Evolutionary conservation across 306 rosid genomes (phyloP).

Genomic region (Vigna hirtella): DNA sequence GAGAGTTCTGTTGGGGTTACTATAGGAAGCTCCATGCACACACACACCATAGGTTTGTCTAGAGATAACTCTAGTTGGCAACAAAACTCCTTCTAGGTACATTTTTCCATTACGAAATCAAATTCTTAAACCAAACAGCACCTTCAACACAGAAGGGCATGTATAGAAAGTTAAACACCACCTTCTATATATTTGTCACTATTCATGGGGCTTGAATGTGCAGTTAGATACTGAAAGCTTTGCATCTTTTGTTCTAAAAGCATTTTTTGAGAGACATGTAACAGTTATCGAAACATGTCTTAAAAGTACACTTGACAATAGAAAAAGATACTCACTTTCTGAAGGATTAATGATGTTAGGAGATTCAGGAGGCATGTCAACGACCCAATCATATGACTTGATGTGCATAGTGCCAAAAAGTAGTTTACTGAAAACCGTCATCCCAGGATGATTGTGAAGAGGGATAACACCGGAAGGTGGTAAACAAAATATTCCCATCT

Average conservation of each 20-base stretch:
- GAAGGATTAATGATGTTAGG: slow-evolving; percentile 51
- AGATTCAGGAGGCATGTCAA: slow-evolving; percentile 51
- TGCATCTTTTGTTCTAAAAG: not conserved
- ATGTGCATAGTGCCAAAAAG: slow-evolving; percentile 95
- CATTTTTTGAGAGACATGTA: not conserved
- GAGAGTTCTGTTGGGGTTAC: not conserved
- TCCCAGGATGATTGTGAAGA: slow-evolving; percentile 96
- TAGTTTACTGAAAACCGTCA: slow-evolving; percentile 96
- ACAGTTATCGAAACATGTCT: not conserved
- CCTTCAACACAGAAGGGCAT: slow-evolving; percentile 1
- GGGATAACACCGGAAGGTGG: slow-evolving; percentile 97
- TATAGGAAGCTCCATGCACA: slow-evolving; percentile 1
- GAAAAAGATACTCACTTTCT: slow-evolving; percentile 53
- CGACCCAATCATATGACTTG: slow-evolving; percentile 94
- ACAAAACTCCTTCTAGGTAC: not conserved
- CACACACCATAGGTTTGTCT: slow-evolving; percentile 13
- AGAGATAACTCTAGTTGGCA: slow-evolving; percentile 1
- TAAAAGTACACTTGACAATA: not conserved
- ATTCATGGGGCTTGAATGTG: not conserved
- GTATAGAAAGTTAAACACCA: not conserved
- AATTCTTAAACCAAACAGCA: not conserved
- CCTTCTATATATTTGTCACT: slow-evolving; percentile 13
- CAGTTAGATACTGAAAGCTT: not conserved
- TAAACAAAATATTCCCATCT: slow-evolving; percentile 96
- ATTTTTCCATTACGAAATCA: not conserved